Conservation (phyloP, 306 rosid species). For the Malus asiatica region DNA sequence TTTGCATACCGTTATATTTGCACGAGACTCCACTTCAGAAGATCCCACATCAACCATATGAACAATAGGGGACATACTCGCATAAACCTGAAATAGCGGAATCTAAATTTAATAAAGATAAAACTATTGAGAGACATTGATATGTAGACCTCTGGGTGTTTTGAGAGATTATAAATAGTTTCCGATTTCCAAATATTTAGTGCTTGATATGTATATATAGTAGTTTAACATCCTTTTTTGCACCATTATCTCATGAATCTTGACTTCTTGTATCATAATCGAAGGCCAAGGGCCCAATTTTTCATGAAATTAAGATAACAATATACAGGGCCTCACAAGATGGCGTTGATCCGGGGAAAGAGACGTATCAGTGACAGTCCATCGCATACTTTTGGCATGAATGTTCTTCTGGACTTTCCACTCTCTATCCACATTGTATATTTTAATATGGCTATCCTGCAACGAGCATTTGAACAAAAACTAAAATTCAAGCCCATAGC, state of each 20-base stretch:
- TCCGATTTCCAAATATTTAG: background rate
- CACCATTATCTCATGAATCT: background rate
- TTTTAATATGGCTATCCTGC: constrained; percentile 75
- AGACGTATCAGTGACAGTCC: constrained; percentile 94
- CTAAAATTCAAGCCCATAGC: background rate
- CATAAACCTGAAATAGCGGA: constrained; percentile 65
- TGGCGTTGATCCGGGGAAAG: constrained; percentile 66
- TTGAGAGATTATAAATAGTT: background rate
- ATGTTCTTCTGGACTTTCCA: constrained; percentile 86
- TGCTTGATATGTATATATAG: background rate
- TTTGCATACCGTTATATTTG: constrained; percentile 60
- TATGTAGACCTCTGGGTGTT: background rate
- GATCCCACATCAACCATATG: constrained; percentile 67
- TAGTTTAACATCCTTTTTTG: background rate
- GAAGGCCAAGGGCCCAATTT: background rate
- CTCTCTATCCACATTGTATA: constrained; percentile 73
- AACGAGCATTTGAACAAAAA: constrained; percentile 1
- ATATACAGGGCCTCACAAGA: constrained; percentile 55
- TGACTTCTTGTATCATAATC: background rate
- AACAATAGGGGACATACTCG: constrained; percentile 82
- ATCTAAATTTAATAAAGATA: constrained; percentile 3
- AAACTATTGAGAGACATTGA: background rate
- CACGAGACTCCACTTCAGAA: constrained; percentile 56
- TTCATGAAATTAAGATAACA: background rate
- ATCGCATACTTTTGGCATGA: constrained; percentile 64